phyloP scores from a whole-genome alignment of 2,329 filamentous ascomycete species.

The Sordariomycetes sp. region DNA sequence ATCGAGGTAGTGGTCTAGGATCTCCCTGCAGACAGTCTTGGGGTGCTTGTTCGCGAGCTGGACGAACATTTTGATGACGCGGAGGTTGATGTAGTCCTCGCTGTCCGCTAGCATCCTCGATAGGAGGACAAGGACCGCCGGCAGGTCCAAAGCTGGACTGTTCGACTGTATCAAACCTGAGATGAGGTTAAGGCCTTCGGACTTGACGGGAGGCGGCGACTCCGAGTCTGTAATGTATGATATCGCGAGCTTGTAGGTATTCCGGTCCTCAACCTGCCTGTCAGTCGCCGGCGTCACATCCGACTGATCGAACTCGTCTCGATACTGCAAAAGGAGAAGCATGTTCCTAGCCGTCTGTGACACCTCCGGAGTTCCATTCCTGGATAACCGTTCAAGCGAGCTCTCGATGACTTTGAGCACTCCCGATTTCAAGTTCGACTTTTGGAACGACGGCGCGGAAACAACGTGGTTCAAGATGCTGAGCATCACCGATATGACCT shows the following conservation, averaged over 20 bases:
- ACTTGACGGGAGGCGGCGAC: slow-evolving; percentile 52
- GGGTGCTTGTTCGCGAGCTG: slow-evolving; percentile 49
- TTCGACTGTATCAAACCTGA: slow-evolving; percentile 39
- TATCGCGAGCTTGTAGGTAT: slow-evolving; percentile 47
- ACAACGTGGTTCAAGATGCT: slow-evolving; percentile 49
- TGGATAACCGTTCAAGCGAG: slow-evolving; percentile 30
- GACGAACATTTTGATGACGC: slow-evolving; percentile 52
- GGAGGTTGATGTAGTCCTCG: slow-evolving; percentile 60
- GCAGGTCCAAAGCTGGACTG: slow-evolving; percentile 52
- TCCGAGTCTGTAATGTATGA: slow-evolving; percentile 49
- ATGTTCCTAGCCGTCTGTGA: slow-evolving; percentile 39
- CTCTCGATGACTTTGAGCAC: slow-evolving; percentile 31
- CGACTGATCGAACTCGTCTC: slow-evolving; percentile 35
- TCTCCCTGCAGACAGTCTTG: slow-evolving; percentile 44
- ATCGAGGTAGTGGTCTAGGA: slow-evolving; percentile 57
- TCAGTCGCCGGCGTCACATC: slow-evolving; percentile 24
- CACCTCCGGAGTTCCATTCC: background rate
- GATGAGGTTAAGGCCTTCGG: slow-evolving; percentile 49
- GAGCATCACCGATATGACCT: slow-evolving; percentile 37
- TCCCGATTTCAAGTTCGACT: slow-evolving; percentile 25
- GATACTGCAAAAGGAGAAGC: slow-evolving; percentile 38
- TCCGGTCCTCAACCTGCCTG: slow-evolving; percentile 44
- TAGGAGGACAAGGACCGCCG: slow-evolving; percentile 47
- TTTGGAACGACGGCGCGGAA: slow-evolving; percentile 42
- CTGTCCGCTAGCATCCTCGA: slow-evolving; percentile 49